phyloP scores from a whole-genome alignment of 2,329 filamentous ascomycete genomes.

The Exophiala sp. region DNA sequence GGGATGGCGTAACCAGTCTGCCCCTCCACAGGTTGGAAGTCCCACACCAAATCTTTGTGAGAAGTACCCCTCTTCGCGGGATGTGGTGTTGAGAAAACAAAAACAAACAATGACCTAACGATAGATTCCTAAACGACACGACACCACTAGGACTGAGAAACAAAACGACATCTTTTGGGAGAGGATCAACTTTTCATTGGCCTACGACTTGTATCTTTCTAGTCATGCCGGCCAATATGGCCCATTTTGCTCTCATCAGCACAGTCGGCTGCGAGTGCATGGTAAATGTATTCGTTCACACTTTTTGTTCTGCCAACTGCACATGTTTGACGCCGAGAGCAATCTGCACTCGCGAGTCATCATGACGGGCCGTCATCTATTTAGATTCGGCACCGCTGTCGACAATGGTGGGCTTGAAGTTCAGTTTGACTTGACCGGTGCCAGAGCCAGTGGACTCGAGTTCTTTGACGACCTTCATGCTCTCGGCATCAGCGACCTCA shows the following conservation, averaged over 20 bases:
- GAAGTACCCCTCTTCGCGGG: no score
- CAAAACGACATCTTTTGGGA: not conserved
- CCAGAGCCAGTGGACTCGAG: slow-evolving; percentile 55
- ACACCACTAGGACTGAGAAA: no score
- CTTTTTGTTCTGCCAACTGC: slow-evolving; percentile 4
- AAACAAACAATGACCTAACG: no score
- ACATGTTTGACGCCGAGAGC: not conserved
- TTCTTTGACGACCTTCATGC: slow-evolving; percentile 51
- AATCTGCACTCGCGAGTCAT: no score
- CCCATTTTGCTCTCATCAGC: slow-evolving; percentile 9
- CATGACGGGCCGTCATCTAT: no score
- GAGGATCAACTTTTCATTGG: slow-evolving; percentile 23
- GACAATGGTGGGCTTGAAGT: slow-evolving; percentile 52
- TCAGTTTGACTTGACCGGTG: slow-evolving; percentile 48
- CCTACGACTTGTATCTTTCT: slow-evolving; percentile 13
- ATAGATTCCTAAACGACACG: no score
- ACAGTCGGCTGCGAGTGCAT: not conserved
- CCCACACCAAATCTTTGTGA: no score
- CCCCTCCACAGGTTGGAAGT: no score
- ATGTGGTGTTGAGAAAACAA: no score
- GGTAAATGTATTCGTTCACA: slow-evolving; percentile 2
- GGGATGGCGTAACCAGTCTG: no score
- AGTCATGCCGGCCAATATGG: slow-evolving; percentile 6
- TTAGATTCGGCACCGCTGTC: slow-evolving; percentile 37
- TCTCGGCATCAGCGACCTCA: slow-evolving; percentile 52